Base-by-base conservation (phyloP, 345 rosid genomes). In the Pugionium cornutum region DNA sequence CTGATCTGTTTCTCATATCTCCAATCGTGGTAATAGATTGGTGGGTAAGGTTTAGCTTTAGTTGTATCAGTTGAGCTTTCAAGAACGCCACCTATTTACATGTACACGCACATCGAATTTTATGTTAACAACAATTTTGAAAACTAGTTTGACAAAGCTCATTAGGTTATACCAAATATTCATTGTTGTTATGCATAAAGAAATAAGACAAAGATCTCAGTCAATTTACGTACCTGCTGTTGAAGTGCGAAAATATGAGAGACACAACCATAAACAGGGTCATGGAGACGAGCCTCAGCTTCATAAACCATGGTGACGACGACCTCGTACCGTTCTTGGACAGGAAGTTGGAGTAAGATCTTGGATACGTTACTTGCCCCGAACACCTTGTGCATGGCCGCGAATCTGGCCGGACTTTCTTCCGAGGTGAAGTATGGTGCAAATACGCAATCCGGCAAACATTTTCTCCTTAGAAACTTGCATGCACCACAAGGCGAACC, bases 61-160 rank as follows among this genome's bases (percentile, higher is more conserved):
- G 78, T 78, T 87, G 91, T 88, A 84, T 84, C 77, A 89, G 33
- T 64, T 89, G 97, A 3, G 89, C 85, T 78, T 89, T 92, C 58
- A 89, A 74, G 53, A 57, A 76, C 40, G 95, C 88, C 64, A 89
- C 97, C 97, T 67, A 59, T 9, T 3, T 31, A 42, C 37, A 9
- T 43, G 3, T 1, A 35, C 5, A 47, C 31, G 28, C 9, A 48
- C 5, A 52, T 42, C 27, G 1, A 62, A n/a, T 5, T 42, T 2
- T 31, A 39, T 39, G 27, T 31, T 8, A 30, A 18, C 18, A 18
- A 18, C 18, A 18, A 18, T 18, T 18, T 18, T 18, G 18, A 18
- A 44, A 30, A 49, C 3, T 18, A 48, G 4, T 9, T 27, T 28
- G 52, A 7, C 3, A 7, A 3, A 47, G 11, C 2, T 4, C 3